A percentile compares a stretch with the other conserved stretches of the same genome.
Conservation (phyloP, 768 basidiomycete genomes). For the Auricularia sp. region DNA sequence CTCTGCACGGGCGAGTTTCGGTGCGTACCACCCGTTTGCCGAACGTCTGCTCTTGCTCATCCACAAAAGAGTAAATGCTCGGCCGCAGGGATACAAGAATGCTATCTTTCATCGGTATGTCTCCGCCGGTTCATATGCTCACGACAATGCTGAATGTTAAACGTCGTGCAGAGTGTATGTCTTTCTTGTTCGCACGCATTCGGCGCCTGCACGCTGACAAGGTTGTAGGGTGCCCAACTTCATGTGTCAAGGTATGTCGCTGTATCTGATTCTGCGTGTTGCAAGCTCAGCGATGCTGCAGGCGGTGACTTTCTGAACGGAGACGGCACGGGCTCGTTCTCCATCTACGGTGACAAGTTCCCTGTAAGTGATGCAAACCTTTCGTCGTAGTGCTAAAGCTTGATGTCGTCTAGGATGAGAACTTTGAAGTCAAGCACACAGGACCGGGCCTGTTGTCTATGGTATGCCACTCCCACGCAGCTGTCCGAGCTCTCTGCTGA, state of each 20-base stretch:
- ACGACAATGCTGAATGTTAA: neutral
- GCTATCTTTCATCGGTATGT: constrained; percentile 85
- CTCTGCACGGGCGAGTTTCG: constrained; percentile 95
- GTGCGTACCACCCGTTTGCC: constrained; percentile 28
- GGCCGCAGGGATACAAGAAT: constrained; percentile 85
- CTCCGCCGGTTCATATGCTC: neutral
- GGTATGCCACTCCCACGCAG: constrained; percentile 34
- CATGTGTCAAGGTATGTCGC: constrained; percentile 79
- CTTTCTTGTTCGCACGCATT: constrained; percentile 1
- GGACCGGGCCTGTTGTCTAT: constrained; percentile 84
- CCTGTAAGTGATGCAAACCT: constrained; percentile 39
- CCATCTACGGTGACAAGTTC: constrained; percentile 94
- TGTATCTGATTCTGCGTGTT: constrained; percentile 2
- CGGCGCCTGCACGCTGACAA: neutral
- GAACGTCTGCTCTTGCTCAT: neutral
- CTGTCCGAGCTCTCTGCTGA: neutral
- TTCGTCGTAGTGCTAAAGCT: neutral
- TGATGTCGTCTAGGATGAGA: constrained; percentile 62
- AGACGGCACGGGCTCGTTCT: constrained; percentile 92
- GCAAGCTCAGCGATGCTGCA: constrained; percentile 16
- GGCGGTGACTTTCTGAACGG: constrained; percentile 92
- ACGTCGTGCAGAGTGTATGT: constrained; percentile 53
- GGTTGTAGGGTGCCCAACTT: constrained; percentile 69
- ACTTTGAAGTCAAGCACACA: constrained; percentile 82
- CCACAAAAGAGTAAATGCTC: constrained; percentile 52